Conservation (phyloP, 805 yeast genomes). For the Candida vartiovaarae region DNA sequence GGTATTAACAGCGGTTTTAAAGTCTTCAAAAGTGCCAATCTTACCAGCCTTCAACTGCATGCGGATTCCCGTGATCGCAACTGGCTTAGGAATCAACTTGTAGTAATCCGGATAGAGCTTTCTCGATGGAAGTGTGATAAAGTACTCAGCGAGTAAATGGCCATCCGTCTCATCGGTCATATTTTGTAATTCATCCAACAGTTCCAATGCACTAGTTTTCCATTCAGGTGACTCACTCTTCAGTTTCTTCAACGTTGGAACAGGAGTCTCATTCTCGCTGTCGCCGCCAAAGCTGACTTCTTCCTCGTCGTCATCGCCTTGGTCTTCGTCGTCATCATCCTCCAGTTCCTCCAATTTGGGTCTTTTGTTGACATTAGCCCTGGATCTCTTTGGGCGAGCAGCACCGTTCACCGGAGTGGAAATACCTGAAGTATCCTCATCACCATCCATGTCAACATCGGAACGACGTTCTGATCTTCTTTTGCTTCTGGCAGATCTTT, state of each 20-base stretch:
- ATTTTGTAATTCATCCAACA: slow-evolving; percentile 38
- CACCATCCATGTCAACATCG: slow-evolving; percentile 2
- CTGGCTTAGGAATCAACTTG: slow-evolving; percentile 44
- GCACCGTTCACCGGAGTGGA: slow-evolving; percentile 10
- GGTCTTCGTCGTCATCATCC: not conserved
- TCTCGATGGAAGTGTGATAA: slow-evolving; percentile 64
- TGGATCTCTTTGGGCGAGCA: slow-evolving; percentile 19
- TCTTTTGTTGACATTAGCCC: not conserved
- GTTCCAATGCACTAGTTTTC: slow-evolving; percentile 24
- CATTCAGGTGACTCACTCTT: slow-evolving; percentile 21
- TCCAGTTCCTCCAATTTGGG: not conserved
- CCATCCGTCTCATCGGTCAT: slow-evolving; percentile 27
- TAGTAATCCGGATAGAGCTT: slow-evolving; percentile 83
- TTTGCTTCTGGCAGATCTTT: slow-evolving; percentile 28
- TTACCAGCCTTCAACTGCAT: slow-evolving; percentile 46
- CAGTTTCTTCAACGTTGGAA: slow-evolving; percentile 13
- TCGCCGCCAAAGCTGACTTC: not conserved
- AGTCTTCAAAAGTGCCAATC: slow-evolving; percentile 38
- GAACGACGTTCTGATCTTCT: slow-evolving; percentile 13
- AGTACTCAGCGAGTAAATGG: slow-evolving; percentile 44
- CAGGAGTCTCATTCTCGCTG: not conserved
- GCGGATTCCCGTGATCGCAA: slow-evolving; percentile 57
- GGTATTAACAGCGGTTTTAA: slow-evolving; percentile 53
- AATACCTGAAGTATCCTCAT: slow-evolving; percentile 3
- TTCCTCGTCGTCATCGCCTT: not conserved